Evolutionary conservation across 768 basidiomycete species (phyloP).

Genomic region (Roridomyces roridus): DNA sequence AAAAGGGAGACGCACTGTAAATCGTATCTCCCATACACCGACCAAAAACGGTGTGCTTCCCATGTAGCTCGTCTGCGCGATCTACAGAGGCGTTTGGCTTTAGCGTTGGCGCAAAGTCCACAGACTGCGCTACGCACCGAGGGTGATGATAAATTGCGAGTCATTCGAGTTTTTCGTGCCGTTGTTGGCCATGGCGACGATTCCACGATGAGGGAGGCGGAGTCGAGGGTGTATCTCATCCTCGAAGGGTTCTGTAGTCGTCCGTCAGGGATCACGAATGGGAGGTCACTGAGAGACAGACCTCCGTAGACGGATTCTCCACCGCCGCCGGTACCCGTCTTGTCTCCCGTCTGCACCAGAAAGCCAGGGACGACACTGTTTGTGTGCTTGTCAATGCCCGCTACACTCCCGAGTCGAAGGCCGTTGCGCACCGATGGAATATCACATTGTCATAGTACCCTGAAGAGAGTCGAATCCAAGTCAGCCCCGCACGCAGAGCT

Average conservation of each 20-base stretch:
- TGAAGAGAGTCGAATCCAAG: conserved; percentile 36
- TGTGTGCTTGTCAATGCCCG: not conserved
- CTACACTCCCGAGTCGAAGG: not conserved
- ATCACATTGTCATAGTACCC: conserved; percentile 97
- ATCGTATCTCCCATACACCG: conserved; percentile 86
- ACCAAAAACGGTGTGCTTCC: conserved; percentile 96
- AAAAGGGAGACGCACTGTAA: conserved; percentile 66
- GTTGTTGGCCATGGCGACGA: conserved; percentile 94
- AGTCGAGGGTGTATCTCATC: conserved; percentile 95
- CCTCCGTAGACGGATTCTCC: conserved; percentile 98
- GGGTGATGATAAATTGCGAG: conserved; percentile 94
- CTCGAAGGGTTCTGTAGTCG: conserved; percentile 80
- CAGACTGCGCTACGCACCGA: conserved; percentile 56
- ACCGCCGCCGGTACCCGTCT: conserved; percentile 87
- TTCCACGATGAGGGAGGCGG: conserved; percentile 86
- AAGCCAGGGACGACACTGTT: conserved; percentile 86
- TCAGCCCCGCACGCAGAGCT: not conserved
- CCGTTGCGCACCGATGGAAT: conserved; percentile 76
- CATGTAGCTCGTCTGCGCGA: conserved; percentile 90
- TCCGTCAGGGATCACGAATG: not conserved
- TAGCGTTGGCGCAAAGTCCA: not conserved
- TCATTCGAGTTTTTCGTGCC: conserved; percentile 89
- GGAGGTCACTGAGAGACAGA: too few species aligned
- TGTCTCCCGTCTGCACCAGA: conserved; percentile 94
- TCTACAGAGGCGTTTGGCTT: conserved; percentile 49